Conservation (phyloP, 2,329 filamentous ascomycete genomes). For the Neocatenulostroma microsporum region DNA sequence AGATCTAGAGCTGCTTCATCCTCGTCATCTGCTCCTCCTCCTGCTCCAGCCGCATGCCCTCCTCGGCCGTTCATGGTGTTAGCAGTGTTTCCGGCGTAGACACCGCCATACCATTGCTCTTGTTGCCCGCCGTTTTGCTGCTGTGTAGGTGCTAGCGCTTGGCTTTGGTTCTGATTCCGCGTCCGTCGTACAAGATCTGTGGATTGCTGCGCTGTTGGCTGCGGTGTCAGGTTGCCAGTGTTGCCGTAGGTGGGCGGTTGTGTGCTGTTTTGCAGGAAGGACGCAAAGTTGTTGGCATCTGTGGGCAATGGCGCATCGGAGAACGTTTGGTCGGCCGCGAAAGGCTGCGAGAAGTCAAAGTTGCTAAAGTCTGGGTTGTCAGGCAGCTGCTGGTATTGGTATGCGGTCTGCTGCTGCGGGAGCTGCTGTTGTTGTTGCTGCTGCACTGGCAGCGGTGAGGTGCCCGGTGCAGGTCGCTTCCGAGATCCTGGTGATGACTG, state of each 20-base stretch:
- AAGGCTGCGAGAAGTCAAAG: slow-evolving; percentile 24
- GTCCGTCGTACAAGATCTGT: slow-evolving; percentile 41
- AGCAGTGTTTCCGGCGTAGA: too few relatives aligned
- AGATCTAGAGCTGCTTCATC: slow-evolving; percentile 73
- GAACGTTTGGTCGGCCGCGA: slow-evolving; percentile 25
- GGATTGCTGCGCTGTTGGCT: slow-evolving; percentile 22
- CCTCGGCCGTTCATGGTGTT: too few relatives aligned
- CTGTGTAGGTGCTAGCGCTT: slow-evolving; percentile 40
- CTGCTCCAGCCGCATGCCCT: too few relatives aligned
- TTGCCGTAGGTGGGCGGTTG: slow-evolving; percentile 19
- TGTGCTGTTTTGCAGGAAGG: slow-evolving; percentile 19
- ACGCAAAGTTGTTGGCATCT: slow-evolving; percentile 28
- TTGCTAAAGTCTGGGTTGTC: slow-evolving; percentile 32
- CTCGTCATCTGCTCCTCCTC: slow-evolving; percentile 49
- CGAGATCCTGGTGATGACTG: slow-evolving; percentile 26
- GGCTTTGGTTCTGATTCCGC: slow-evolving; percentile 41
- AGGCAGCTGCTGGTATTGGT: slow-evolving; percentile 40
- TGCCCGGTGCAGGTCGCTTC: slow-evolving; percentile 68
- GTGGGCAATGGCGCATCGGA: slow-evolving; percentile 30
- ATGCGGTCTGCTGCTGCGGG: slow-evolving; percentile 4
- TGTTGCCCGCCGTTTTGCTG: slow-evolving; percentile 22
- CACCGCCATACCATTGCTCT: slow-evolving; percentile 35
- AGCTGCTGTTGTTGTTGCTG: slow-evolving; percentile 31
- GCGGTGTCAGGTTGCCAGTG: slow-evolving; percentile 7
- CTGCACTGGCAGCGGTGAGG: slow-evolving; percentile 56